A percentile compares a stretch with the other conserved stretches of the same genome.
Conservation (phyloP, 2,329 filamentous ascomycete species). For the Aspergillus neotritici region DNA sequence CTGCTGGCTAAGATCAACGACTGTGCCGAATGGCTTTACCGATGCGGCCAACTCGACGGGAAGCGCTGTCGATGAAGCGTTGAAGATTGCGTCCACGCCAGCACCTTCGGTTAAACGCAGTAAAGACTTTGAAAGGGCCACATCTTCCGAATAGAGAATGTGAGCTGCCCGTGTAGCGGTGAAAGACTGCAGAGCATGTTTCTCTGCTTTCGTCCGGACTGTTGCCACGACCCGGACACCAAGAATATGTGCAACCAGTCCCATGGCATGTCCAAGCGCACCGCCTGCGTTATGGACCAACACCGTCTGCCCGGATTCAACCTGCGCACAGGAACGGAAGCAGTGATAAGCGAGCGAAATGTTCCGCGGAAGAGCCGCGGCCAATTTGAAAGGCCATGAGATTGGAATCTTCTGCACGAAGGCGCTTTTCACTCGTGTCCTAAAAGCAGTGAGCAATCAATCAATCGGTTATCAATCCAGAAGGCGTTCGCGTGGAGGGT, state of each 20-base stretch:
- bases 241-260: not conserved
- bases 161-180: too few relatives aligned
- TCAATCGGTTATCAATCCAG: not conserved
- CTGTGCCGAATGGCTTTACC: not conserved
- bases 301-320: not conserved
- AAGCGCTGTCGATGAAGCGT: not conserved
- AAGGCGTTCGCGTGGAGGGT: not conserved
- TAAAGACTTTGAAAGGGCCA: too few relatives aligned
- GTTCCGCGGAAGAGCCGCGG: not conserved
- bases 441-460: not conserved
- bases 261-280: not conserved
- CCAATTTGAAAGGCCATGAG: not conserved
- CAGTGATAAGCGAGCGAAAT: not conserved
- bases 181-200: not conserved
- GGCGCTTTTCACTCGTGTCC: not conserved
- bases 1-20: not conserved
- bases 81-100: conserved; percentile 1
- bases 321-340: not conserved
- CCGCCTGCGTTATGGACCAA: not conserved
- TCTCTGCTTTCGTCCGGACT: not conserved
- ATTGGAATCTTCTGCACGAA: not conserved
- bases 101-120: not conserved
- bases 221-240: not conserved
- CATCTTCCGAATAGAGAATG: too few relatives aligned
- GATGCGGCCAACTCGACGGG: not conserved